Conservation (phyloP, 2,329 filamentous ascomycete species). For the Neofusicoccum kwambonambiense region DNA sequence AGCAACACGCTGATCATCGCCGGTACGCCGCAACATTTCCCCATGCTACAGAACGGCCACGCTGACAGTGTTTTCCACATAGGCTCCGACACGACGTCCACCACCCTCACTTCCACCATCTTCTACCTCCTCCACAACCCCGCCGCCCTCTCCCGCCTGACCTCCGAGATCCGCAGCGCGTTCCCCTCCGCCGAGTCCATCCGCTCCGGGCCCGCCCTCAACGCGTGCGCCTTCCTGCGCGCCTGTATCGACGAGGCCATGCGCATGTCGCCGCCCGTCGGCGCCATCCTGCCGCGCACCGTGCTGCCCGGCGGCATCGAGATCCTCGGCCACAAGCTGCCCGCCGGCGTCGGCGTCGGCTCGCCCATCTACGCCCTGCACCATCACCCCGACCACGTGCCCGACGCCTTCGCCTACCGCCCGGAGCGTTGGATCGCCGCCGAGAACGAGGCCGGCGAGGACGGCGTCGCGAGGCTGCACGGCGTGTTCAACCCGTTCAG, state of each 20-base stretch:
- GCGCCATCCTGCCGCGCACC: constrained; percentile 37
- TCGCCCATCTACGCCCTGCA: constrained; percentile 42
- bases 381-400: constrained; percentile 40
- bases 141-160: constrained; percentile 31
- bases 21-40: neutral
- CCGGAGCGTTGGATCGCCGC: constrained; percentile 21
- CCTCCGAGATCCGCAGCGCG: constrained; percentile 34
- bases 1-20: constrained; percentile 51
- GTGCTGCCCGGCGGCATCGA: constrained; percentile 34
- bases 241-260: constrained; percentile 44
- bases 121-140: constrained; percentile 48
- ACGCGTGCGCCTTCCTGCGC: constrained; percentile 34
- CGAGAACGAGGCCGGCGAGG: neutral
- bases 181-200: constrained; percentile 41
- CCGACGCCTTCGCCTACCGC: constrained; percentile 36
- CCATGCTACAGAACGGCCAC: neutral
- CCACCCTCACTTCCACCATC: constrained; percentile 41
- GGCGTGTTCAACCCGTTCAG: constrained; percentile 69
- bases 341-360: constrained; percentile 39
- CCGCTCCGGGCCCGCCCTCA: constrained; percentile 35
- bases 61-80: neutral
- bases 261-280: constrained; percentile 40
- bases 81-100: constrained; percentile 47
- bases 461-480: neutral
- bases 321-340: constrained; percentile 28